These are phyloP conservation scores for Moesziomyces sp. DNA, from an alignment of 1,284 basidiomycete genomes.

Conservation along the genomic window DNA sequence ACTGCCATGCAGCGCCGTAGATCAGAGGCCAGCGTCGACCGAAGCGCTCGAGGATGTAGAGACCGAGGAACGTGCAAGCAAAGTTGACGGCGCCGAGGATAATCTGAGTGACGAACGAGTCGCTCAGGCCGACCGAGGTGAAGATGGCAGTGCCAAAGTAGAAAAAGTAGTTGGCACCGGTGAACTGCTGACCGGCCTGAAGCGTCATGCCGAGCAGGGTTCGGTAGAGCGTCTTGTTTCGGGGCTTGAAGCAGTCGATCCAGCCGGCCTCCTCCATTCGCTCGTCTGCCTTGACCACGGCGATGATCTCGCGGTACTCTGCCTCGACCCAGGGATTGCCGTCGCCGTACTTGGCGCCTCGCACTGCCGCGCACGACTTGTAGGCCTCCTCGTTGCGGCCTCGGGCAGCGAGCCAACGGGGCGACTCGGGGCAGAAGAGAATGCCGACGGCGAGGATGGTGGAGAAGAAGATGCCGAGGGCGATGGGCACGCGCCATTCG, in stretches of 20 bases:
- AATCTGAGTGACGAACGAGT: constrained; percentile 75
- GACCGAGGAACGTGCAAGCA: constrained; percentile 73
- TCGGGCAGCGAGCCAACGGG: constrained; percentile 74
- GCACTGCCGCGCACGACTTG: constrained; percentile 72
- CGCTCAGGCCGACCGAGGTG: constrained; percentile 74
- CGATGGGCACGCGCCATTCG: constrained; percentile 78
- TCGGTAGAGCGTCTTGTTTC: constrained; percentile 63
- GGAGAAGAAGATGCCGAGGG: constrained; percentile 78
- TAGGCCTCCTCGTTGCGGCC: constrained; percentile 73
- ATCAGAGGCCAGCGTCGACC: constrained; percentile 73
- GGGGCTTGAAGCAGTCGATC: constrained; percentile 61
- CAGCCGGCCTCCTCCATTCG: constrained; percentile 40
- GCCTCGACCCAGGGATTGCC: constrained; percentile 59
- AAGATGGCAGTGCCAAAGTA: constrained; percentile 75
- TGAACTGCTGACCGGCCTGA: constrained; percentile 80
- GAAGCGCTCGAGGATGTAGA: constrained; percentile 73
- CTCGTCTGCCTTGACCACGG: constrained; percentile 48
- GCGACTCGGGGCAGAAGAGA: constrained; percentile 80
- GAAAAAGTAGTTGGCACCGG: constrained; percentile 73
- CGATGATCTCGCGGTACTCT: constrained; percentile 63
- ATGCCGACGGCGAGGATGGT: constrained; percentile 77
- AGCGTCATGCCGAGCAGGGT: constrained; percentile 73
- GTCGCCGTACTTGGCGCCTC: constrained; percentile 71
- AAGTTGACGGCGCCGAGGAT: constrained; percentile 75
- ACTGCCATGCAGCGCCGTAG: constrained; percentile 73